phyloP scores from a whole-genome alignment of 176 grass and related monocot species.

The Eleusine indica region DNA sequence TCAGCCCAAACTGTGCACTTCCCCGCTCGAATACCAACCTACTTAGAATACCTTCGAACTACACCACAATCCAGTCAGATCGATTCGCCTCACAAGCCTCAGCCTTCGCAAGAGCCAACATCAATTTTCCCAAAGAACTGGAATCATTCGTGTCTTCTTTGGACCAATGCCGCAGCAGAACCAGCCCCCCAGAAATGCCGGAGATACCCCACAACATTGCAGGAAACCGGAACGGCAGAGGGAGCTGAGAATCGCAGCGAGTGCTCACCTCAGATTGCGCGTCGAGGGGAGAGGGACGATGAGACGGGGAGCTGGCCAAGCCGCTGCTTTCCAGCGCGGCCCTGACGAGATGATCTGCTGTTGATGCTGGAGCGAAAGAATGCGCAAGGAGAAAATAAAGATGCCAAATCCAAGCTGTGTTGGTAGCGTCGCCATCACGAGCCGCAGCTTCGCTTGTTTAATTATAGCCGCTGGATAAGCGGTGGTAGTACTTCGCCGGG shows the following conservation, averaged over 20 bases:
- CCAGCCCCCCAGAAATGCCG: neutral
- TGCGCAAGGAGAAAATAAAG: neutral
- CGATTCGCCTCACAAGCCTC: neutral
- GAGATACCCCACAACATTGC: neutral
- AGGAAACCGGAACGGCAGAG: neutral
- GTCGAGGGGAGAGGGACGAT: neutral
- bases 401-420: neutral
- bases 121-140: neutral
- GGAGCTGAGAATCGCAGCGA: neutral
- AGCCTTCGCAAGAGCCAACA: neutral
- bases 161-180: neutral
- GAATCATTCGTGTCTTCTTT: neutral
- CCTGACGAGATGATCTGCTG: neutral
- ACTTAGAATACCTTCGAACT: neutral
- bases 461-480: constrained; percentile 24
- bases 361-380: neutral
- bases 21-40: neutral
- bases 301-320: neutral
- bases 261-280: constrained; percentile 28
- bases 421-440: neutral
- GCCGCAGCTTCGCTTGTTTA: neutral
- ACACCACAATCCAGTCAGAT: neutral
- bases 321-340: neutral
- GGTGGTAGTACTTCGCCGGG: neutral
- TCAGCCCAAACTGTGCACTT: neutral